Evolutionary conservation across 331 rosid species (phyloP), one percentile per base, ranked within the genome.

Genomic region (Saraca asoca): DNA sequence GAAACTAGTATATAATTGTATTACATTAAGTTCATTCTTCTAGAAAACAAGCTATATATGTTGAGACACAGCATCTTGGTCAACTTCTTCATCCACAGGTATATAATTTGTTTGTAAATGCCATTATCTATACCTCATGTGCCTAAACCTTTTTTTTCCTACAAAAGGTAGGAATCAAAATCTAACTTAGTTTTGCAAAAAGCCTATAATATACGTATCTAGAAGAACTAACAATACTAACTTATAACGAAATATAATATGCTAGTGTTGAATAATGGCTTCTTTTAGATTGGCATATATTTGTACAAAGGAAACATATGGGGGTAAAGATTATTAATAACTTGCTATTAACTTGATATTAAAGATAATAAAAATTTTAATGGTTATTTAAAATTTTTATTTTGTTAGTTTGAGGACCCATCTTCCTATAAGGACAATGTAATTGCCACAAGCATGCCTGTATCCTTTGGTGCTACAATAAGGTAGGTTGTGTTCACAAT

Each of bases 51-150:
- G 82, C 57, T 94, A 61, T 94, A 96, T 96, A 94, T 94, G 98
- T 83, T 94, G 86, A 88, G 84, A 97, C 99, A 35, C 92, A 80
- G 7, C 97, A 94, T 81, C 85, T 94, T 42, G 97, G 88, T 75
- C 99, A 94, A 74, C 95, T 94, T 62, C 97, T 94, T 70, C 97
- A 90, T 43, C 96, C 97, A 29, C 99, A 90, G 97, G 99, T 87
- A 79, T 51, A 54, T 20, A 66, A 42, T 52, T 79, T 16, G 24
- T 31, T 15, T 39, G 15, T 35, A n/a, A 13, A 18, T 66, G 53
- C 41, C 33, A 53, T 44, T 43, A 58, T 56, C 12, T 38, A 34
- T 71, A 35, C 7, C 8, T 6, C 0, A 24, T 69, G 69, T 64
- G 35, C 34, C 43, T 31, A 17, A 18, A 66, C 19, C 71, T 62